These are phyloP conservation scores for Gossypium gossypioides DNA, from an alignment of 441 rosid genomes.

Conservation along the genomic window DNA sequence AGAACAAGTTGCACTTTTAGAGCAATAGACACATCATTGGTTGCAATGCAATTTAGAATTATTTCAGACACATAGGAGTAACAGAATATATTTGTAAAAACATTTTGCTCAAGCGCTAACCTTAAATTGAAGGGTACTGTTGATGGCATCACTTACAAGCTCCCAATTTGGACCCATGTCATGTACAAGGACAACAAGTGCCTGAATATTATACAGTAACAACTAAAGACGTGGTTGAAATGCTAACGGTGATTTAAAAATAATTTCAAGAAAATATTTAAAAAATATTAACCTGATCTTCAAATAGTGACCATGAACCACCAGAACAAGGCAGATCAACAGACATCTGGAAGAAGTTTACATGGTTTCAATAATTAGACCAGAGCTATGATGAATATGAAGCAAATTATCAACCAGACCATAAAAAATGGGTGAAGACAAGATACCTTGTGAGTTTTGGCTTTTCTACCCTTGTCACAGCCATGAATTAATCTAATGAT, in stretches of 20 bases:
- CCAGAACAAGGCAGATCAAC: constrained; percentile 69
- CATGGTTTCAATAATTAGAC: constrained; percentile 14
- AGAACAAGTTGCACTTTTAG: constrained; percentile 4
- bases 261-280: not conserved
- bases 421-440: constrained; percentile 8
- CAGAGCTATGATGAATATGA: constrained; percentile 12
- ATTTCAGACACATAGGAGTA: not conserved
- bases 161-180: constrained; percentile 99
- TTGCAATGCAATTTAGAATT: not conserved
- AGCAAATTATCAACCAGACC: constrained; percentile 9
- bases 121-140: constrained; percentile 81
- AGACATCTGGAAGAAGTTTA: constrained; percentile 47
- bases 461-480: constrained; percentile 64
- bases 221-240: constrained; percentile 14
- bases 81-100: constrained; percentile 3
- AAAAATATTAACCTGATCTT: constrained; percentile 67
- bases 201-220: constrained; percentile 36
- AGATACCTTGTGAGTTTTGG: constrained; percentile 71
- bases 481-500: constrained; percentile 59
- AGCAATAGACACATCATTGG: constrained; percentile 5
- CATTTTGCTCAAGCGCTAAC: constrained; percentile 29
- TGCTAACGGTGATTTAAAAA: constrained; percentile 8
- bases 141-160: constrained; percentile 95
- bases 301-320: constrained; percentile 87
- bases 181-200: constrained; percentile 97